These are phyloP conservation scores for Berberis thunbergii DNA, from an alignment of 164 flowering plant species.

Conservation along the genomic window DNA sequence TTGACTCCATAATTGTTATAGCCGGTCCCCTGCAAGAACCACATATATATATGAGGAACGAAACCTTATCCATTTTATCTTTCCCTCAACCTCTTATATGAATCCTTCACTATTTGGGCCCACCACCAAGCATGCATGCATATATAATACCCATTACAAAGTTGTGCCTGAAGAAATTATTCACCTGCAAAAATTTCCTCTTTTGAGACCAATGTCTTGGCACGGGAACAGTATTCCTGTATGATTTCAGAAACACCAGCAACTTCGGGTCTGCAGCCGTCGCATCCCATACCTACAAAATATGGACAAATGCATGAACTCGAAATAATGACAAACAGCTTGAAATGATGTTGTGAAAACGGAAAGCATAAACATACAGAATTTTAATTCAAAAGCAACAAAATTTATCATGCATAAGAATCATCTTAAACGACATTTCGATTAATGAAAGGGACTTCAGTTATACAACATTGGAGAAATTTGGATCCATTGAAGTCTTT, in stretches of 20 bases:
- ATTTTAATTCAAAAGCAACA: background rate
- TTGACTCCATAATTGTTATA: conserved; percentile 79
- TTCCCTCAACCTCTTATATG: conserved; percentile 43
- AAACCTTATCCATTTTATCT: conserved; percentile 55
- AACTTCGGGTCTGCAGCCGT: conserved; percentile 93
- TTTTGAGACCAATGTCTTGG: conserved; percentile 99
- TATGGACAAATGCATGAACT: background rate
- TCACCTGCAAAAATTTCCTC: conserved; percentile 91
- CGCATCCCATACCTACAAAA: conserved; percentile 91
- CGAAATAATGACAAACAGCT: background rate
- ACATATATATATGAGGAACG: conserved; percentile 73
- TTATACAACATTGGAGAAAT: too few relatives aligned
- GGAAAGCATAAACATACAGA: background rate
- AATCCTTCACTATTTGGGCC: conserved; percentile 21
- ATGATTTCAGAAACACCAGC: conserved; percentile 85
- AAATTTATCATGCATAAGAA: background rate
- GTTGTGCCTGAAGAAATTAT: conserved; percentile 10
- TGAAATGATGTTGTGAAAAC: background rate
- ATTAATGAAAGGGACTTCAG: too few relatives aligned
- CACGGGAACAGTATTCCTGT: conserved; percentile 92
- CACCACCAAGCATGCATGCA: conserved; percentile 27
- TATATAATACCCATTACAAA: background rate
- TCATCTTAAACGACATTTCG: too few relatives aligned
- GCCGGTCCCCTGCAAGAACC: conserved; percentile 99
- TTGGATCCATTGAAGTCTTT: too few relatives aligned